phyloP scores from a whole-genome alignment of 164 flowering plant genomes.

The Liquidambar formosana region DNA sequence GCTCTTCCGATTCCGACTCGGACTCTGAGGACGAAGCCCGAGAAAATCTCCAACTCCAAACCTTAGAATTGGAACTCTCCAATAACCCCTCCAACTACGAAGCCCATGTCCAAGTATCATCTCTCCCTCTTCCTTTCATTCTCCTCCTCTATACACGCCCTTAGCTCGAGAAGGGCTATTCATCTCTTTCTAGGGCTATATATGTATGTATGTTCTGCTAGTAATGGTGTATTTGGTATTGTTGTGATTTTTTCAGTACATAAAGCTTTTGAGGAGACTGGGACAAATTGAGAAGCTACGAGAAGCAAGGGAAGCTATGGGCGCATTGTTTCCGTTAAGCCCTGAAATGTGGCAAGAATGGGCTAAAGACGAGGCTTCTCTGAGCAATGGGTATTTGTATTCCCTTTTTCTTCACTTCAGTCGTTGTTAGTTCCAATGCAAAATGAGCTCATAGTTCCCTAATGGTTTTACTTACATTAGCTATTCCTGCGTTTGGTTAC shows the following conservation, averaged over 20 bases:
- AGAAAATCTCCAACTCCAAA: constrained; percentile 38
- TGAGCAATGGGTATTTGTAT: constrained; percentile 47
- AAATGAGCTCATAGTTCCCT: too few relatives aligned
- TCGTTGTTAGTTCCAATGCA: too few relatives aligned
- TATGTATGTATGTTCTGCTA: background rate
- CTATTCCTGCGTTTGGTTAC: too few relatives aligned
- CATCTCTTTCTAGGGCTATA: background rate
- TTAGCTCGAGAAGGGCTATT: too few relatives aligned
- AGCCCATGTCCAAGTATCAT: constrained; percentile 58
- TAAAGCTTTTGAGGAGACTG: constrained; percentile 60
- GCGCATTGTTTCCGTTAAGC: constrained; percentile 60
- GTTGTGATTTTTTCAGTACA: constrained; percentile 45
- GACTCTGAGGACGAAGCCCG: constrained; percentile 49
- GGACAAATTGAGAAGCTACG: constrained; percentile 77
- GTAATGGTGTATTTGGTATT: background rate
- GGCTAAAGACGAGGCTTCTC: constrained; percentile 75
- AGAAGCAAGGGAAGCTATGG: constrained; percentile 84
- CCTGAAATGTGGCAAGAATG: constrained; percentile 93
- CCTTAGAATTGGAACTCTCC: constrained; percentile 55
- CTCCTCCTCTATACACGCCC: background rate
- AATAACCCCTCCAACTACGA: constrained; percentile 70
- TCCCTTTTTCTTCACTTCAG: background rate
- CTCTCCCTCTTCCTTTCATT: too few relatives aligned
- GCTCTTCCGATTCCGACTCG: constrained; percentile 38
- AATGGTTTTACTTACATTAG: too few relatives aligned